Evolutionary conservation across 345 rosid genomes (phyloP), one percentile per base, ranked within the genome.

Genomic region (Eucalyptus regnans): DNA sequence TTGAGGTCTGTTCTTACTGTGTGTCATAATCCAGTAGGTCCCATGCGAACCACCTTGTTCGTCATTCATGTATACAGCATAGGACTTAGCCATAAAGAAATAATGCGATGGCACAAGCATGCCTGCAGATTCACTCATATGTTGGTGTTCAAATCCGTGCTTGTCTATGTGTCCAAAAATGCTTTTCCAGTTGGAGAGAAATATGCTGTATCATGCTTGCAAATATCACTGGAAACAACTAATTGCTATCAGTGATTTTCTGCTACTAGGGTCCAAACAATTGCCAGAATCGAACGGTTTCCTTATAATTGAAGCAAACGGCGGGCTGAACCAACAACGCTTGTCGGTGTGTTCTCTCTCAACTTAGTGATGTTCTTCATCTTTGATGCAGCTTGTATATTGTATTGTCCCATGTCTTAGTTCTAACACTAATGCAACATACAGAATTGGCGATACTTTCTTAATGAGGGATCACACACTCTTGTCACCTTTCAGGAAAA

Each of bases 291-390:
- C 99, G 25, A 98, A 96, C 92, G 99, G 99, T 89, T 98, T 90
- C 90, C 96, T 98, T n/a, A 96, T 98, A 62, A 93, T 98, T 79
- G 99, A 98, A 94, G 99, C 99, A 7, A 97, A 97, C 92, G 99
- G 99, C 18, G 99, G 99, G 60, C 92, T 97, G 93, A 97, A 97
- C 92, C 99, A 97, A 92, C 99, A 97, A 91, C 99, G 99, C 89
- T 91, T 97, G 89, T 97, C 99, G 91, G 99, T 97, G 94, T 87
- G 98, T 93, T 90, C 88, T 64, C 66, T 89, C 54, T 62, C 79
- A 37, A 56, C 83, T 29, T 18, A 12, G 66, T 13, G 10, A 64
- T 87, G 54, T 87, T 86, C 37, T 86, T 64, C 87, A 86, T 86
- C 56, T 86, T 86, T 50, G 46, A 37, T 51, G 12, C n/a, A 33